Evolutionary conservation across 2,329 filamentous ascomycete species (phyloP).

Genomic region (Dryadomyces sulphureus): DNA sequence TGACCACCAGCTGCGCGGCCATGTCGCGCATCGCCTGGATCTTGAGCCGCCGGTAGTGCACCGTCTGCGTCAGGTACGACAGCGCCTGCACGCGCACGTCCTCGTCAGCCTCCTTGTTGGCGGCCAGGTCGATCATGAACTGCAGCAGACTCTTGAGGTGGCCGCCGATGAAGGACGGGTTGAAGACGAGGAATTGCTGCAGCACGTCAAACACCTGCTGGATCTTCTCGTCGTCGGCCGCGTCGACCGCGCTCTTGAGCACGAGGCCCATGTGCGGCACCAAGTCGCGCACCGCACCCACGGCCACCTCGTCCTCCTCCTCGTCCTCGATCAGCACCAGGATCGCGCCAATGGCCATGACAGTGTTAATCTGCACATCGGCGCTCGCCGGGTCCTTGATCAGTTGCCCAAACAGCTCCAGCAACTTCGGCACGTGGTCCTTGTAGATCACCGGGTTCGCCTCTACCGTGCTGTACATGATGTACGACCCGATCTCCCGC

Average conservation of each 20-base stretch:
- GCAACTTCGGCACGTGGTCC: constrained; percentile 65
- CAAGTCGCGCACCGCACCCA: constrained; percentile 63
- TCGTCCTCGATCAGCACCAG: constrained; percentile 82
- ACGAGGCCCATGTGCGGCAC: constrained; percentile 82
- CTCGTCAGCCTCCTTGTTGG: constrained; percentile 63
- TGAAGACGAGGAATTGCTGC: constrained; percentile 85
- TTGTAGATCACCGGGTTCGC: constrained; percentile 72
- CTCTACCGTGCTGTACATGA: constrained; percentile 84
- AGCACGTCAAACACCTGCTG: constrained; percentile 93
- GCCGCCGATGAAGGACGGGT: constrained; percentile 64
- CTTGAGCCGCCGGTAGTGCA: constrained; percentile 89
- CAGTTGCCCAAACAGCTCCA: constrained; percentile 70
- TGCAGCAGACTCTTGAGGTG: constrained; percentile 83
- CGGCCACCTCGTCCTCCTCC: constrained; percentile 61
- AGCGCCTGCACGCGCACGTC: constrained; percentile 82
- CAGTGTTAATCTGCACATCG: constrained; percentile 88
- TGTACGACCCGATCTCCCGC: constrained; percentile 82
- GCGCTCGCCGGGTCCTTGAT: constrained; percentile 83
- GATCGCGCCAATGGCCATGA: constrained; percentile 77
- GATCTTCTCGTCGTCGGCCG: constrained; percentile 70
- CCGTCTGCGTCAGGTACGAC: constrained; percentile 83
- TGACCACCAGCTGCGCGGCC: constrained; percentile 73
- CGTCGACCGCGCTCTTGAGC: constrained; percentile 68
- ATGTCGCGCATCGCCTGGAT: constrained; percentile 76
- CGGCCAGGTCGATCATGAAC: constrained; percentile 83